Evolutionary conservation across 192 early-diverging fungal genomes (phyloP), one percentile per base, ranked within the genome.

Genomic region (Coemansia sp.): DNA sequence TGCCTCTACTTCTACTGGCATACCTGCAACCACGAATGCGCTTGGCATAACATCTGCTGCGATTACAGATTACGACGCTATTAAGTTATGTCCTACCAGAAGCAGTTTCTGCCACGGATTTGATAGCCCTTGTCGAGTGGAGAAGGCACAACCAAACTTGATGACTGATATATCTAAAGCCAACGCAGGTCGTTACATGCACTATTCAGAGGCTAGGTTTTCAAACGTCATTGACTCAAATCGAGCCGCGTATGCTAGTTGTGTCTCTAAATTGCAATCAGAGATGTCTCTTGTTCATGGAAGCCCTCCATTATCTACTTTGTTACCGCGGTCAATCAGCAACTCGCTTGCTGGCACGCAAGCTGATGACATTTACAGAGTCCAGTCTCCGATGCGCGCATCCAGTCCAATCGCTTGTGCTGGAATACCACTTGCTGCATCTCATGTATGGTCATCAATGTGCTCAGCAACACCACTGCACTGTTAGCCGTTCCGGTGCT

Each of bases 151-250:
- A 11, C 51, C 54, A 9, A 11, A 46, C 10, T 32, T 65, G 27
- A 36, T 51, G 32, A 55, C 59, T 54, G 17, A 51, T 7, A 22
- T 54, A 30, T 55, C 69, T 0, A 52, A 22, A 19, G 66, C 73
- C 2, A 70, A 73, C 36, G 53, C 79, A 25, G 67, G 64, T 17
- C 70, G 79, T 29, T 81, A 81, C 54, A 81, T 81, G 74, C 63
- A 68, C 31, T 81, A 73, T 50, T 81, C 79, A 1, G 79, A 81
- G 20, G 74, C 73, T 30, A 68, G 39, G 33, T 81, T 81, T 29
- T 58, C 73, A 3, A 3, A 64, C 8, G 63, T 64, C 30, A 53
- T 59, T 23, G 27, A 24, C 3, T 29, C 62, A 10, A 64, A 21
- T 23, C 63, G 29, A 24, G 0, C 54, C 7, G 56, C 42, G 0